Base-by-base conservation (phyloP, 139 green algal species). In the Micractinium sp. region DNA sequence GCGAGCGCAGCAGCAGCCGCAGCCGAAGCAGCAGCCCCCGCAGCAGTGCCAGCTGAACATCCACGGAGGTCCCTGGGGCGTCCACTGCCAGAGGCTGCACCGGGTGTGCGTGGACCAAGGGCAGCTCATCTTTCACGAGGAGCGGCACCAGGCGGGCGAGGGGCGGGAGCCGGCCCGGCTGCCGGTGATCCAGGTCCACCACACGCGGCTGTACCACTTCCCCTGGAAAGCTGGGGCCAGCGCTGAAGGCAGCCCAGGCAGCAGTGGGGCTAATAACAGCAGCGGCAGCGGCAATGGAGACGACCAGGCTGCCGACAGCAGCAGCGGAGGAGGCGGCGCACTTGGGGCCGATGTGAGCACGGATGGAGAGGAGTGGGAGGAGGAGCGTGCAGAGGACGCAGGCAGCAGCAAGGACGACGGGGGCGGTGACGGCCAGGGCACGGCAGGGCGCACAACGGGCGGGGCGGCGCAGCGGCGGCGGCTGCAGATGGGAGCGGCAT, bases 71-170 rank as follows among this genome's bases (percentile, higher is more conserved):
- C 74, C 33, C 29, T 29, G 35, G 74, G 33, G 35, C 3, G 0
- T 25, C 33, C 74, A 80, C 74, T 80, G 74, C 74, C 74, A 80
- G 74, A 4, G 74, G 74, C n/a, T 80, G 74, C 33, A 38, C 15
- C 33, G 16, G 15, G 74, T 80, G 15, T 80, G 74, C 74, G 74
- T 80, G 16, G 74, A 80, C 74, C 33, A 41, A 35, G 33, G 33
- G 74, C 74, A 80, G 74, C 74, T 80, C 33, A 80, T 80, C 18
- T 80, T 80, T 35, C 18, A 80, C 33, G 74, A 80, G 33, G n/a
- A 53, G 74, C 33, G 33, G 74, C 33, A 53, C 74, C 74, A 80
- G 74, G 18, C 74, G 15, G 74, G 74, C 33, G 33, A 35, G n/a
- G 74, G 74, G 15, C 16, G 33, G 33, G 74, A 80, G 33, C 33